Evolutionary conservation across 768 basidiomycete genomes (phyloP).

Genomic region (Suillus fuscotomentosus): DNA sequence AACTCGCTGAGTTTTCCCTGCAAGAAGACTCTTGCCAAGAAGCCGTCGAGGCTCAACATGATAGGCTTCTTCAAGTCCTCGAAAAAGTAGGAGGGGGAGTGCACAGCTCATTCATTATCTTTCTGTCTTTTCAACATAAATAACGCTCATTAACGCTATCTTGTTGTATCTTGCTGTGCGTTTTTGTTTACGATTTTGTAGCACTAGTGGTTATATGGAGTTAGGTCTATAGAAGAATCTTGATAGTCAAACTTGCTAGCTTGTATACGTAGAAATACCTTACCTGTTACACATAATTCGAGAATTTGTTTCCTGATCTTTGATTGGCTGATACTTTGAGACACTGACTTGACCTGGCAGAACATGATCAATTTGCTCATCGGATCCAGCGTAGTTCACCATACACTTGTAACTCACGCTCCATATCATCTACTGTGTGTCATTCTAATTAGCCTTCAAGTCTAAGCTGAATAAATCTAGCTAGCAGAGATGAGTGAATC

Average conservation of each 20-base stretch:
- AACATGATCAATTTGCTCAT: not conserved
- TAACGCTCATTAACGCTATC: slow-evolving; percentile 4
- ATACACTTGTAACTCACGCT: no score
- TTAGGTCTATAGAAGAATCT: not conserved
- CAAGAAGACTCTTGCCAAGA: slow-evolving; percentile 20
- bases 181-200: not conserved
- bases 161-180: not conserved
- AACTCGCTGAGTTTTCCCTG: slow-evolving; percentile 11
- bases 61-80: slow-evolving; percentile 31
- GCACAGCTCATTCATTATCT: slow-evolving; percentile 1
- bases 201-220: slow-evolving; percentile 2
- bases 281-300: not conserved
- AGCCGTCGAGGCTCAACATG: slow-evolving; percentile 24
- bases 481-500: no score
- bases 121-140: not conserved
- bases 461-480: no score
- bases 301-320: not conserved
- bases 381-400: no score
- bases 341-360: not conserved
- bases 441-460: no score
- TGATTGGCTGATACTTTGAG: not conserved
- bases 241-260: not conserved
- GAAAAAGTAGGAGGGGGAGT: slow-evolving; percentile 17
- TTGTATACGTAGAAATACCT: not conserved
- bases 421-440: no score